Evolutionary conservation across 139 green algal species (phyloP), one percentile per base, ranked within the genome.

Genomic region (Raphidocelis subcapitata): DNA sequence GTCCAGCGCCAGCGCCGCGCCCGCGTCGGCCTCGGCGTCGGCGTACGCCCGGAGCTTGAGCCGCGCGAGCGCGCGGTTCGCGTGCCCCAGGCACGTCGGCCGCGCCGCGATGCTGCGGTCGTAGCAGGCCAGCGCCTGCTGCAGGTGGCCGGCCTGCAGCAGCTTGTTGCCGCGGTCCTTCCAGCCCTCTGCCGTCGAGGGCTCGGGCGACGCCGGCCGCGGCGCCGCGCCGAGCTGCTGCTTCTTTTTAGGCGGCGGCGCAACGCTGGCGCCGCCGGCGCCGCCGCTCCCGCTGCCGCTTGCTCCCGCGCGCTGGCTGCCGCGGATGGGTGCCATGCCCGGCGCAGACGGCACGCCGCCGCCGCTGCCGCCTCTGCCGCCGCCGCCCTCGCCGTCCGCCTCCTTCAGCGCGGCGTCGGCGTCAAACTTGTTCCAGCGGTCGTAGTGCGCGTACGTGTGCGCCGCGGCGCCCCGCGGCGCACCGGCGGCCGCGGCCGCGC

Each of bases 371-470:
- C 1, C 41, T 26, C 56, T 59, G 62, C 44, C 16, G 2, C 46
- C 20, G 29, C 49, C 2, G 8, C 71, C 60, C 12, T 79, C 77
- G 1, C 84, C 81, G 1, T 56, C 62, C 51, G 85, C 81, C 21
- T 78, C 68, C 1, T 66, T 73, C 28, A 90, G 33, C 16, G 81
- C 81, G 0, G 83, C 81, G 35, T 94, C 87, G 2, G 86, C 77
- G 56, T 94, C 85, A 67, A 93, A 88, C 46, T 85, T 86, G 64
- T 93, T 86, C 89, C 89, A 94, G 51, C 90, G 91, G 61, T 57
- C 62, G 63, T 84, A 84, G 18, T 81, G 78, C 15, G 83, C 49
- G 71, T 94, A 88, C 1, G 87, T 94, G 82, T 94, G 87, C 2
- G 76, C 66, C 10, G 86, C 88, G 18, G 88, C 79, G 72, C 65